Evolutionary conservation across 768 basidiomycete species (phyloP), one percentile per base, ranked within the genome.

Genomic region (Collybiopsis luxurians): DNA sequence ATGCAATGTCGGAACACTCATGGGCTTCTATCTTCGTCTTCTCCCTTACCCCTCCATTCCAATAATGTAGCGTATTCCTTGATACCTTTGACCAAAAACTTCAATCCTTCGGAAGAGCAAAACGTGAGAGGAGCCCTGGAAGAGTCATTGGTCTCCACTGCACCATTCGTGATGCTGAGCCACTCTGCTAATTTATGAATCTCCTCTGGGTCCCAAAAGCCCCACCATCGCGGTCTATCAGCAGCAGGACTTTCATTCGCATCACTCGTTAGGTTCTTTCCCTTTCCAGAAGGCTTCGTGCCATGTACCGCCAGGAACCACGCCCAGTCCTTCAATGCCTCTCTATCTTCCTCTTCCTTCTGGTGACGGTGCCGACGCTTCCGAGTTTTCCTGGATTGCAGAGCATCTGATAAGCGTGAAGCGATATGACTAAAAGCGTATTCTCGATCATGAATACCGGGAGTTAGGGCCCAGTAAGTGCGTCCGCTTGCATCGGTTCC

Each of bases 231-330:
- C 4, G 67, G 64, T 2, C 67, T 66, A 10, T 67, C 68, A 17
- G 56, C 53, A 12, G 70, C 73, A n/a, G n/a, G n/a, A n/a, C n/a
- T n/a, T n/a, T n/a, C n/a, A n/a, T n/a, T n/a, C 2, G 66, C 65
- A 17, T 64, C 66, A 4, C 61, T 58, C 7, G 58, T 27, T 9
- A 73, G 67, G 5, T 69, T 60, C 21, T 57, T 48, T 9, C 56
- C 49, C 26, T 59, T 61, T 56, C 64, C 64, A 48, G 63, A 68
- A 19, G 84, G 82, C 59, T 71, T 79, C 68, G 69, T 80, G 1
- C 90, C 90, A 80, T 83, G 89, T 1, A 90, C 87, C 3, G 80
- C 83, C n/a, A 93, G 63, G 66, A 89, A 87, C 86, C 86, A 90
- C 1, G 83, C 76, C 90, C 90, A 93, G 30, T 80, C 77, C 57